A percentile compares a stretch with the other conserved stretches of the same genome.
Evolutionary conservation across 2,329 filamentous ascomycete species (phyloP).

Genomic region (Pseudogymnoascus destructans): DNA sequence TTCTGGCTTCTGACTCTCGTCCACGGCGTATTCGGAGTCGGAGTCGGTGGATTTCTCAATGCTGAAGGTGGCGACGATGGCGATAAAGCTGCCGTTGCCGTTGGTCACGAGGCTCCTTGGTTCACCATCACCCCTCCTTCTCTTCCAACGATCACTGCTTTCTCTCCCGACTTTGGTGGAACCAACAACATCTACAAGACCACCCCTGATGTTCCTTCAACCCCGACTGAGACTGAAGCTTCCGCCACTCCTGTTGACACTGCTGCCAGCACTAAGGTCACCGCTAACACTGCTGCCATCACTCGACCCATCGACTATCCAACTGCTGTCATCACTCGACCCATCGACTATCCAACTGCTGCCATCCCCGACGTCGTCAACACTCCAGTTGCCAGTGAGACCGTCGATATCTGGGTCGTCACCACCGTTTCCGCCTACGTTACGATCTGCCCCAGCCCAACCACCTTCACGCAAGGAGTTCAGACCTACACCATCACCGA

Average conservation of each 20-base stretch:
- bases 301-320: background rate
- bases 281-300: conserved; percentile 12
- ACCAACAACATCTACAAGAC: conserved; percentile 16
- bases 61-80: conserved; percentile 18
- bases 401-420: conserved; percentile 1
- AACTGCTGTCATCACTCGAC: conserved; percentile 10
- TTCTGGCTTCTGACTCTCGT: conserved; percentile 22
- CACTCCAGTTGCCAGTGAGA: background rate
- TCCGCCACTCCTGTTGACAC: conserved; percentile 16
- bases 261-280: conserved; percentile 1
- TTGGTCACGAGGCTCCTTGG: background rate
- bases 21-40: conserved; percentile 10
- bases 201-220: conserved; percentile 37
- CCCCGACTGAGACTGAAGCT: conserved; percentile 39
- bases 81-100: conserved; percentile 23
- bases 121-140: conserved; percentile 32
- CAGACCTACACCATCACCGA: conserved; percentile 36
- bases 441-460: conserved; percentile 39
- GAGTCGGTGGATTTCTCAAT: conserved; percentile 14
- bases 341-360: conserved; percentile 10
- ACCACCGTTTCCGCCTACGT: conserved; percentile 31
- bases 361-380: conserved; percentile 15
- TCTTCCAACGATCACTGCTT: conserved; percentile 27
- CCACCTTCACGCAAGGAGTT: conserved; percentile 31
- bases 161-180: conserved; percentile 32